phyloP scores from a whole-genome alignment of 2,329 filamentous ascomycete species.

The Exophiala dermatitidis region DNA sequence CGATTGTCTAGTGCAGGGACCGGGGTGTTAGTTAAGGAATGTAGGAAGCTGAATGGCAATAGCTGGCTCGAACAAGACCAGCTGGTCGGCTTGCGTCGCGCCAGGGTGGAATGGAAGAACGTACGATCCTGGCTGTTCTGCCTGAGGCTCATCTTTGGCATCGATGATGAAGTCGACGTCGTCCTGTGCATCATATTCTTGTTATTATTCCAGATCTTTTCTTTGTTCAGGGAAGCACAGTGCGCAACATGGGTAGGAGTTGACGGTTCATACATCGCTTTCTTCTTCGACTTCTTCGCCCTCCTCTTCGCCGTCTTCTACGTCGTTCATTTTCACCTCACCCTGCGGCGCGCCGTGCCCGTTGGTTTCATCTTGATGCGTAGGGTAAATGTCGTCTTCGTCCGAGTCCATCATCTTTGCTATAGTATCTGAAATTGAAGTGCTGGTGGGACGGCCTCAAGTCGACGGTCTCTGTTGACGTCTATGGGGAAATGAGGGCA shows the following conservation, averaged over 20 bases:
- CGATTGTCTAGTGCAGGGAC: slow-evolving; percentile 9
- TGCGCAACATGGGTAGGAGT: too few relatives aligned
- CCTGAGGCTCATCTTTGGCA: slow-evolving; percentile 37
- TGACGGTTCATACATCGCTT: slow-evolving; percentile 29
- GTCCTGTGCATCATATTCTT: slow-evolving; percentile 31
- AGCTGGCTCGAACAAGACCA: too few relatives aligned
- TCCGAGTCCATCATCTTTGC: slow-evolving; percentile 24
- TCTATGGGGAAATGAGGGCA: not conserved
- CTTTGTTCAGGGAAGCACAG: slow-evolving; percentile 19
- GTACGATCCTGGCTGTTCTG: slow-evolving; percentile 33
- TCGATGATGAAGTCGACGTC: slow-evolving; percentile 47
- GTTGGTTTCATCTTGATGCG: slow-evolving; percentile 15
- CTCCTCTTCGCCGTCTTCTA: slow-evolving; percentile 27
- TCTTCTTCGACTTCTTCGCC: slow-evolving; percentile 30
- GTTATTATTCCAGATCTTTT: not conserved
- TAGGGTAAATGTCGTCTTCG: slow-evolving; percentile 25
- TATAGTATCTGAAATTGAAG: too few relatives aligned
- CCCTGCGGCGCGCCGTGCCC: slow-evolving; percentile 5
- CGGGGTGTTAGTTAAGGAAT: slow-evolving; percentile 21
- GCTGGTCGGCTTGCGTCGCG: too few relatives aligned
- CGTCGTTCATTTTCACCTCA: slow-evolving; percentile 28
- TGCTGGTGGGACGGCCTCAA: too few relatives aligned
- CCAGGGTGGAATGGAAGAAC: slow-evolving; percentile 14
- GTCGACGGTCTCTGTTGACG: not conserved
- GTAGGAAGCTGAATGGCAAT: too few relatives aligned